These are phyloP conservation scores for Candida railenensis DNA, from an alignment of 805 yeast species.

Conservation along the genomic window DNA sequence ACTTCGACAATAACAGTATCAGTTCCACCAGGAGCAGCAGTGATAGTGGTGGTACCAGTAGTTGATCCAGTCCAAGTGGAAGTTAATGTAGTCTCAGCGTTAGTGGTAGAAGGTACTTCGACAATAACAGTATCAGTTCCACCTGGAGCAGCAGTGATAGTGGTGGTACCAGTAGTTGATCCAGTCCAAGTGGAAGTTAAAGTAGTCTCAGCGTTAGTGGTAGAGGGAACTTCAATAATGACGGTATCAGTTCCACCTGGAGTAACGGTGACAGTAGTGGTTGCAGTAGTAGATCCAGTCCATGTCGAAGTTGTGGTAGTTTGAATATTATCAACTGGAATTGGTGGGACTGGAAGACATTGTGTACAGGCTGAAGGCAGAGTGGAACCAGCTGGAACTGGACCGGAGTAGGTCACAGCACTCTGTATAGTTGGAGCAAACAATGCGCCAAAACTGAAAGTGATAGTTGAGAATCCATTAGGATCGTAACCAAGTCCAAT, in stretches of 20 bases:
- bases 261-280: background rate
- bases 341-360: conserved; percentile 3
- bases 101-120: background rate
- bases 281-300: background rate
- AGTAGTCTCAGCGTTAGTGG: background rate
- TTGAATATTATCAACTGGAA: background rate
- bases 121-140: background rate
- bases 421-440: background rate
- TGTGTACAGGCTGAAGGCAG: conserved; percentile 2
- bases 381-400: conserved; percentile 4
- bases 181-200: background rate
- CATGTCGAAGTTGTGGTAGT: conserved; percentile 1
- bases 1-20: background rate
- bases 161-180: background rate
- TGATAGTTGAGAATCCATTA: background rate
- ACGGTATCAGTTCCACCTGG: background rate
- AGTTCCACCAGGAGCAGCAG: background rate
- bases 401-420: conserved; percentile 3
- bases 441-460: background rate
- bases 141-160: background rate
- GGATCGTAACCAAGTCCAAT: conserved; percentile 6
- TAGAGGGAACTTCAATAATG: background rate
- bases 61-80: background rate
- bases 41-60: background rate
- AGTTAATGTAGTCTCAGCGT: background rate